Percentiles rank a stretch among this genome's conserved stretches.
phyloP scores from a whole-genome alignment of 306 rosid species.

The Begonia peltatifolia region DNA sequence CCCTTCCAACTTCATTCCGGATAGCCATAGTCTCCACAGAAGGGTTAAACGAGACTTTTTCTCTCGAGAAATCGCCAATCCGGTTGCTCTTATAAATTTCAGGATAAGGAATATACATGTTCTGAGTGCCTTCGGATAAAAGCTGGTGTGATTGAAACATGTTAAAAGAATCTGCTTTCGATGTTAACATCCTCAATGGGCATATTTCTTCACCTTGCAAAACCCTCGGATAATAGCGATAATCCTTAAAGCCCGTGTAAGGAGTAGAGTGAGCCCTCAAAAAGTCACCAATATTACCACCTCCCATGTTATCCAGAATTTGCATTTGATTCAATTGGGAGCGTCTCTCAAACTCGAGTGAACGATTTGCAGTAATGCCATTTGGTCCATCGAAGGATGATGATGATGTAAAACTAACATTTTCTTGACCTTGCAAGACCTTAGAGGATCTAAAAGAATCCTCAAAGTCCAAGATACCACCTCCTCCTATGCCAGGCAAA shows the following conservation, averaged over 20 bases:
- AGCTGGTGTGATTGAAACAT: slow-evolving; percentile 38
- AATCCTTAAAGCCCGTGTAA: slow-evolving; percentile 59
- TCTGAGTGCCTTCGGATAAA: slow-evolving; percentile 36
- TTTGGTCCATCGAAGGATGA: slow-evolving; percentile 66
- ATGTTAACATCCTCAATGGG: slow-evolving; percentile 56
- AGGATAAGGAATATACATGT: slow-evolving; percentile 42
- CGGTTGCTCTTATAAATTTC: slow-evolving; percentile 39
- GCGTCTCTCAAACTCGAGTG: slow-evolving; percentile 51
- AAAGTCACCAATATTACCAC: slow-evolving; percentile 36
- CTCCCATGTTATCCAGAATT: slow-evolving; percentile 32
- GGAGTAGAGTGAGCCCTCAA: slow-evolving; percentile 48
- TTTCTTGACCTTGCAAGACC: slow-evolving; percentile 99
- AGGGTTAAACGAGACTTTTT: slow-evolving; percentile 25
- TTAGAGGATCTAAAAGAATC: slow-evolving; percentile 86
- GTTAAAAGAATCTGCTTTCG: slow-evolving; percentile 49
- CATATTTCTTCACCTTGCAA: slow-evolving; percentile 99
- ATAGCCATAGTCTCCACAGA: slow-evolving; percentile 29
- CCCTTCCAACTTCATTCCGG: slow-evolving; percentile 33
- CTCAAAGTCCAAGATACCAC: slow-evolving; percentile 77
- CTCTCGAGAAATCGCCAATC: slow-evolving; percentile 28
- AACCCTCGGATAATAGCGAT: slow-evolving; percentile 72
- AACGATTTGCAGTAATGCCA: slow-evolving; percentile 45
- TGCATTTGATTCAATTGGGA: slow-evolving; percentile 40
- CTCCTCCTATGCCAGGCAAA: slow-evolving; percentile 39
- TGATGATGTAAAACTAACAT: slow-evolving; percentile 56